A percentile compares a stretch with the other conserved stretches of the same genome.
Evolutionary conservation across 2,329 filamentous ascomycete species (phyloP).

Genomic region (Onygenales sp.): DNA sequence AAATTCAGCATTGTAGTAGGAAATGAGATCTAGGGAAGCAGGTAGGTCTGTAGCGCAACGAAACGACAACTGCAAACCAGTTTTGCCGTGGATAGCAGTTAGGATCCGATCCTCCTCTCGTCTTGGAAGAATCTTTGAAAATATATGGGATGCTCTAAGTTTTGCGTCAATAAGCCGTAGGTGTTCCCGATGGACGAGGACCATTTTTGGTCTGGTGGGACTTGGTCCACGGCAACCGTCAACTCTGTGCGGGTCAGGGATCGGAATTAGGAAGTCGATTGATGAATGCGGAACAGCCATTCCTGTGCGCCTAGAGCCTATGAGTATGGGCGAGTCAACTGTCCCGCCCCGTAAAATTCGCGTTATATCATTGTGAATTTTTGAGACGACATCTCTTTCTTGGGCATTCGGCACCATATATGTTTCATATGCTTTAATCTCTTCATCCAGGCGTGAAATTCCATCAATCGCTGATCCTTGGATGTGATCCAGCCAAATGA

Average conservation of each 20-base stretch:
- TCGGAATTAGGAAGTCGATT: slow-evolving; percentile 41
- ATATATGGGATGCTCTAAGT: not conserved
- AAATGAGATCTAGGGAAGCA: slow-evolving; percentile 34
- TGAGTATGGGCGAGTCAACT: slow-evolving; percentile 30
- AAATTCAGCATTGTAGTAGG: slow-evolving; percentile 39
- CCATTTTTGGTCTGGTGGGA: slow-evolving; percentile 22
- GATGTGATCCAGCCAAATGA: slow-evolving; percentile 26
- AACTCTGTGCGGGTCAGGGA: slow-evolving; percentile 17
- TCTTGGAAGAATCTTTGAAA: not conserved
- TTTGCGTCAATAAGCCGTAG: slow-evolving; percentile 9
- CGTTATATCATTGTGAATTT: slow-evolving; percentile 20
- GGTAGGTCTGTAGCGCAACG: slow-evolving; percentile 34
- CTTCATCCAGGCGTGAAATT: slow-evolving; percentile 27
- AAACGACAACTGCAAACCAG: slow-evolving; percentile 43
- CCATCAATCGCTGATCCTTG: slow-evolving; percentile 12
- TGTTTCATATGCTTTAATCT: slow-evolving; percentile 37
- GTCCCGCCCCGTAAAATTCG: slow-evolving; percentile 18
- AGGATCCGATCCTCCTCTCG: too few species aligned
- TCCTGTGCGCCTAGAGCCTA: slow-evolving; percentile 46
- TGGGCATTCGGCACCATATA: slow-evolving; percentile 34
- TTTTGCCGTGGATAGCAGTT: not conserved
- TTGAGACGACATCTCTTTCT: slow-evolving; percentile 29
- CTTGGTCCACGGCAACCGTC: slow-evolving; percentile 20
- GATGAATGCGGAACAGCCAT: slow-evolving; percentile 45
- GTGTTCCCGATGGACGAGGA: slow-evolving; percentile 14